Base-by-base conservation (phyloP, 495 filamentous ascomycete species). In the Aspergillus sparsus region DNA sequence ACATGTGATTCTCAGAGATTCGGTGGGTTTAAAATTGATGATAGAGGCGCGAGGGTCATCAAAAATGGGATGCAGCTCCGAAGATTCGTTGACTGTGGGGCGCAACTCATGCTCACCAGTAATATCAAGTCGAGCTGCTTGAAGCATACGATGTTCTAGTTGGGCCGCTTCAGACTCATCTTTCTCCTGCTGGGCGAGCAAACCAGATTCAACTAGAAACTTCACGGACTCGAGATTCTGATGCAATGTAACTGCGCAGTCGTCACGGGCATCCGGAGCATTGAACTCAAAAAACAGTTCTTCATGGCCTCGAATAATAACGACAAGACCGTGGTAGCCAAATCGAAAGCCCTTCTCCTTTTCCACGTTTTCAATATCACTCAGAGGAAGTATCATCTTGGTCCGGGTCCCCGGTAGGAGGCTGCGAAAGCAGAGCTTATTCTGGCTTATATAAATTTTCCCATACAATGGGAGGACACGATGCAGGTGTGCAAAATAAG, bases 211-310 rank as follows among this genome's bases (percentile, higher is more conserved):
- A 56, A 85, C 77, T 18, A 96, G 75, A 58, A 86, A 90, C 34
- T 84, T 83, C 33, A 86, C 81, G 0, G 85, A 86, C 57, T 95
- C 91, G 1, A 97, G 76, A 60, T 81, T 83, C 53, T 89, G 87
- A 49, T 91, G 81, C 10, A 98, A 71, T 7, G 90, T 96, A 31
- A 93, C 83, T 3, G 87, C 83, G 67, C 92, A 97, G 68, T 98
- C 94, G 67, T 98, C 92, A 49, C 94, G 85, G 49, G 83, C 80
- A 55, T 91, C 92, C 5, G 83, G 72, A 12, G 85, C 78, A 59
- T 82, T 82, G 70, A 98, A 98, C 68, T 98, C 94, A 70, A 98
- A 98, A 72, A 98, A 98, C 2, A 98, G 74, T 69, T 98, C 95
- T 70, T 98, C 94, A 64, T 97, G 93, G 8, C 93, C 94, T 35